Evolutionary conservation across 139 green algal genomes (phyloP), one percentile per base, ranked within the genome.

Genomic region (Edaphochlamys debaryana): DNA sequence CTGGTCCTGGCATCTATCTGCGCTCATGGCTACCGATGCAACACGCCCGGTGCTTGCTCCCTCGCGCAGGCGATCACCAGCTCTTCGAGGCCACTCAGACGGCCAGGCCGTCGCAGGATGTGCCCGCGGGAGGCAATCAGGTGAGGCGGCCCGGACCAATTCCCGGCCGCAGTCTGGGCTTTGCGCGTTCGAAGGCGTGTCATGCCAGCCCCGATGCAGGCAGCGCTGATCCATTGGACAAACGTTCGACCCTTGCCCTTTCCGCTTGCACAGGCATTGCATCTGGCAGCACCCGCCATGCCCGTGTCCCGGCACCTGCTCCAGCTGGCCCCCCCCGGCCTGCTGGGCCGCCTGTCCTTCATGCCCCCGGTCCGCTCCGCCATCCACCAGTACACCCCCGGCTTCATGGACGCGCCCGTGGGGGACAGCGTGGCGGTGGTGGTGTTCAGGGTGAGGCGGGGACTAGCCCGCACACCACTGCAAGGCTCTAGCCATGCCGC

Each of bases 351-450:
- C 7, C 40, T 73, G 67, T 22, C 3, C 32, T 40, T 73, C 9
- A 73, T 73, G 67, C 67, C 67, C 9, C 67, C 67, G 8, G 67
- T 73, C 23, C 67, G 67, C 67, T 73, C 67, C 15, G 67, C 40
- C 3, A 20, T 73, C 5, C 67, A 42, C 38, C 67, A 73, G 67
- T 73, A 56, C 67, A 73, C 67, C 25, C 38, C 67, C 34, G 40
- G 67, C 67, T 52, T 8, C 27, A 42, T 54, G 38, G 67, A 73
- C 67, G 67, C 67, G 4, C 67, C 67, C 1, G 67, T 73, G 25
- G 67, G 67, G 40, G 67, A 56, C 19, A 5, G 9, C 23, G 67
- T 73, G 38, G 25, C 67, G 23, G 40, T 73, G 23, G 67, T 54
- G 40, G 67, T 73, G 25, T 73, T 73, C 67, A 41, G 67, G 67